These are phyloP conservation scores for Gastrolobium bilobum DNA, from an alignment of 306 rosid genomes.

Conservation along the genomic window DNA sequence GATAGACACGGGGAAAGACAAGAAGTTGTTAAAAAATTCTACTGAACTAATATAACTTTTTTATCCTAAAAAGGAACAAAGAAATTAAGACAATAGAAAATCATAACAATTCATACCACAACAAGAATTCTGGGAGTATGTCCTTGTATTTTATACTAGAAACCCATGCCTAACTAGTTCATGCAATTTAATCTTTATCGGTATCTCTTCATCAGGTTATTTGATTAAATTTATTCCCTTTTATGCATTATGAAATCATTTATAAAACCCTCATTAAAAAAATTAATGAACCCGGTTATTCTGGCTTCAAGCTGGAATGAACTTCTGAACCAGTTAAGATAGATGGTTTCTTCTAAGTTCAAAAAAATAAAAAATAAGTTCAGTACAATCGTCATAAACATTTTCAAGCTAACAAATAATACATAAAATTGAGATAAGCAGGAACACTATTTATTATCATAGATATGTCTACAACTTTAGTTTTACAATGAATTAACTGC, in stretches of 20 bases:
- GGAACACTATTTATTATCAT: background rate
- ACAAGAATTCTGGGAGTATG: slow-evolving; percentile 12
- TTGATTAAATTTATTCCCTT: slow-evolving; percentile 18
- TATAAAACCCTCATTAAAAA: background rate
- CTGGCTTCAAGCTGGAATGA: slow-evolving; percentile 8
- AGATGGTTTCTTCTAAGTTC: slow-evolving; percentile 37
- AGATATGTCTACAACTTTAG: background rate
- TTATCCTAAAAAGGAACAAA: background rate
- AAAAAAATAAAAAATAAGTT: slow-evolving; percentile 42
- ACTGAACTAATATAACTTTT: slow-evolving; percentile 8
- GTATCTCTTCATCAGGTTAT: background rate
- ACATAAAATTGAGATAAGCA: slow-evolving; percentile 21
- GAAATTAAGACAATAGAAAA: slow-evolving; percentile 11
- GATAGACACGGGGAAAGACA: background rate
- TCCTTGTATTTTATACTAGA: slow-evolving; percentile 13
- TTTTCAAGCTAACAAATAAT: background rate
- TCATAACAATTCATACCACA: slow-evolving; percentile 3
- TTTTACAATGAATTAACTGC: slow-evolving; percentile 38
- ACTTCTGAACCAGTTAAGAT: background rate
- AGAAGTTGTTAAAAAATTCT: background rate
- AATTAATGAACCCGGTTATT: background rate
- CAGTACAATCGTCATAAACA: slow-evolving; percentile 14
- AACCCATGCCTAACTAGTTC: slow-evolving; percentile 10
- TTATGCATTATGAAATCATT: slow-evolving; percentile 7
- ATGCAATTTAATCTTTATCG: background rate